Evolutionary conservation across 805 yeast genomes (phyloP), one percentile per base, ranked within the genome.

Genomic region (Sungouiozyma ichnusensis): DNA sequence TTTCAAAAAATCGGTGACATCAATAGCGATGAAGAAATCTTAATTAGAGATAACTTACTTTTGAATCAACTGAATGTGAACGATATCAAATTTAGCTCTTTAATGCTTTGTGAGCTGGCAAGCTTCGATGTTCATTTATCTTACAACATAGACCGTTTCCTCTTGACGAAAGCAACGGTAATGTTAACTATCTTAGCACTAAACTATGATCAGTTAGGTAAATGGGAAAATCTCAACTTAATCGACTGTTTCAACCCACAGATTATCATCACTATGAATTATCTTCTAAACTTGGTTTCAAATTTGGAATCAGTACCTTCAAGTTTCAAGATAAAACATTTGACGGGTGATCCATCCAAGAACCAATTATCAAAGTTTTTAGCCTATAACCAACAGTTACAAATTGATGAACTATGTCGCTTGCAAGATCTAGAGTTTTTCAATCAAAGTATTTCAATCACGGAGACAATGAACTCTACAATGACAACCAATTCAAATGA

Each of bases 21-120:
- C 14, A 2, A 16, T 27, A 6, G 8, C 11, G 20, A 16, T 16
- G 14, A 36, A 6, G 20, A 14, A 6, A 18, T 36, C n/a, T 14
- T 20, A 16, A 38, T 38, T 7, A 19, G 8, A 2, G n/a, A 19
- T 14, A 31, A 32, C 33, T 17, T 31, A 6, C 31, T 19, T 15
- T 35, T 37, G 5, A 7, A 16, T 4, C 27, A 41, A 20, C 24
- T 37, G n/a, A 53, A 53, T 46, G 53, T 66, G 34, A 65, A 69
- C 45, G 76, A 73, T 43, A 64, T 79, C 45, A 76, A 73, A 51
- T 61, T 69, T 38, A 72, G 79, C 43, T 68, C 84, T 13, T 65
- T 76, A 45, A 77, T 77, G 63, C 58, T 81, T 35, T 77, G 86
- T 53, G 86, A 81, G 54, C 64, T 81, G 52, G 69, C 78, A 42